These are phyloP conservation scores for Kurtzmaniella quercitrusa DNA, from an alignment of 1,139 yeast species.

Conservation along the genomic window DNA sequence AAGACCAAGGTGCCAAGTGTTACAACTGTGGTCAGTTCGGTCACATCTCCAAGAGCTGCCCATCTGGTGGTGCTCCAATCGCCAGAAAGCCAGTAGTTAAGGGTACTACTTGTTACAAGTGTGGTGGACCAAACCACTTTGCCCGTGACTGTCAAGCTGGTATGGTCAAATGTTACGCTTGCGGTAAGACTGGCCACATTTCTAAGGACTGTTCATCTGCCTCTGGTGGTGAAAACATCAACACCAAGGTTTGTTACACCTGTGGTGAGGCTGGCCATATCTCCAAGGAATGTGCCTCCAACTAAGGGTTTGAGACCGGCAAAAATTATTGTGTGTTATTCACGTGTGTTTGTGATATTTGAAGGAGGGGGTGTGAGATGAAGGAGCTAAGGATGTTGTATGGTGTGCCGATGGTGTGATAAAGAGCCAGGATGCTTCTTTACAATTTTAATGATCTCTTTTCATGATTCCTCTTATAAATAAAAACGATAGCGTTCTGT, in stretches of 20 bases:
- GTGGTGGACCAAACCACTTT: conserved; percentile 92
- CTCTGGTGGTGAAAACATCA: conserved; percentile 32
- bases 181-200: conserved; percentile 88
- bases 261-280: conserved; percentile 36
- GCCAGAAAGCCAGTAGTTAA: conserved; percentile 18
- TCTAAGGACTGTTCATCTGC: conserved; percentile 73
- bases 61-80: conserved; percentile 26
- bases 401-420: conserved; percentile 6
- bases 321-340: conserved; percentile 4
- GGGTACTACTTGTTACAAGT: conserved; percentile 78
- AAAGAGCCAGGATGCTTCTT: conserved; percentile 9
- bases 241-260: conserved; percentile 48
- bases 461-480: conserved; percentile 8
- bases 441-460: conserved; percentile 10
- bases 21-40: conserved; percentile 70
- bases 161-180: conserved; percentile 78
- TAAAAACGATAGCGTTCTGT: neutral
- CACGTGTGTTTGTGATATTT: conserved; percentile 1
- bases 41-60: conserved; percentile 76
- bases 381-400: conserved; percentile 8
- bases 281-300: conserved; percentile 29
- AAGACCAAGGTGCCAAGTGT: conserved; percentile 48
- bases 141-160: conserved; percentile 88
- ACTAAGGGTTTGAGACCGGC: neutral
- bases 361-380: conserved; percentile 3